Evolutionary conservation across 1,284 basidiomycete genomes (phyloP).

Genomic region (Golubevia sp.): DNA sequence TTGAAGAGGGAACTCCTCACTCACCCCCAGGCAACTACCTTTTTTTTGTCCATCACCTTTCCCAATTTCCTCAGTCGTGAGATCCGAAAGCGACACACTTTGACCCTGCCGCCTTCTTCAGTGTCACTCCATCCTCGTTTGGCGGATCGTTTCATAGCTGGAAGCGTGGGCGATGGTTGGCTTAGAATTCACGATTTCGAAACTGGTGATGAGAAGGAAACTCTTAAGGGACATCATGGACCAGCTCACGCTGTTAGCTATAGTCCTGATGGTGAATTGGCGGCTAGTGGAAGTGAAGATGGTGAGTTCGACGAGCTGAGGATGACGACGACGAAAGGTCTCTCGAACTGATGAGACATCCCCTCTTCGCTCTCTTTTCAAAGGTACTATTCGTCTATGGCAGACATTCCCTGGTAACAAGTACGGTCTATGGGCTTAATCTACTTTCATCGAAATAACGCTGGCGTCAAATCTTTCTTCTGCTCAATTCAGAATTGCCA

Average conservation of each 20-base stretch:
- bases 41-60: slow-evolving; percentile 65
- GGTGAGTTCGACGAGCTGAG: slow-evolving; percentile 10
- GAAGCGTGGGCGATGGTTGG: slow-evolving; percentile 91
- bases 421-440: slow-evolving; percentile 81
- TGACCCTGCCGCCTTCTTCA: slow-evolving; percentile 72
- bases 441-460: too few relatives aligned
- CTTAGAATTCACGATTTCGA: slow-evolving; percentile 85
- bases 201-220: slow-evolving; percentile 84
- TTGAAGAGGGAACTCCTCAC: not conserved
- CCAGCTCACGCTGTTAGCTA: slow-evolving; percentile 93
- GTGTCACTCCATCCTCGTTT: slow-evolving; percentile 87
- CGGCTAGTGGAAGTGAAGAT: slow-evolving; percentile 88
- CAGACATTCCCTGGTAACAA: slow-evolving; percentile 89
- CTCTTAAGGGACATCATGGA: slow-evolving; percentile 96
- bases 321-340: not conserved
- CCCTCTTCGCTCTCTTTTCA: slow-evolving; percentile 11
- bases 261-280: slow-evolving; percentile 97
- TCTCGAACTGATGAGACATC: slow-evolving; percentile 10
- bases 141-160: slow-evolving; percentile 88
- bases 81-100: slow-evolving; percentile 29
- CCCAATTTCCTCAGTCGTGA: slow-evolving; percentile 14
- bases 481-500: too few relatives aligned
- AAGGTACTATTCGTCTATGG: slow-evolving; percentile 92
- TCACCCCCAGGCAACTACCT: not conserved
- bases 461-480: too few relatives aligned